These are phyloP conservation scores for Clathrus columnatus DNA, from an alignment of 768 basidiomycete species.

Conservation along the genomic window DNA sequence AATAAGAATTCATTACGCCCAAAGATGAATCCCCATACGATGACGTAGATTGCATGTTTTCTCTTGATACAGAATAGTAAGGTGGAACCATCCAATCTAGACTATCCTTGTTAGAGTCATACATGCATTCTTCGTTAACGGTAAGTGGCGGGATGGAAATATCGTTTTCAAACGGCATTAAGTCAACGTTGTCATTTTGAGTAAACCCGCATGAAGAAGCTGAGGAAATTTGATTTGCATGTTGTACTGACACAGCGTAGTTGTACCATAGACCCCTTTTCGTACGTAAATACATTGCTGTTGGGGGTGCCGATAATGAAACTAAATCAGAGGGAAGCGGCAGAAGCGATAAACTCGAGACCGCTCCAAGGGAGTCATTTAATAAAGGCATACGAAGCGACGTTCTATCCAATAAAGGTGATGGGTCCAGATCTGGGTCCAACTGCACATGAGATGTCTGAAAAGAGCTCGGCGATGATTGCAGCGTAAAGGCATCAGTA, in stretches of 20 bases:
- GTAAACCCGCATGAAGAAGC: not conserved
- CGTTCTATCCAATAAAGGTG: not conserved
- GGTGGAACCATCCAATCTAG: not conserved
- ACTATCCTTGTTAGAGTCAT: not conserved
- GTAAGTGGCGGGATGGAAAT: not conserved
- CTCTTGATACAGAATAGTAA: not conserved
- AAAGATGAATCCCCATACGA: not conserved
- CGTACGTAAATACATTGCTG: not conserved
- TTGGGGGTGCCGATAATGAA: not conserved
- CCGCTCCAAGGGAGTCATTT: not conserved
- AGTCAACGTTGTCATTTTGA: not conserved
- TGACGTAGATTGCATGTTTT: not conserved
- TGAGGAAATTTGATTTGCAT: not conserved
- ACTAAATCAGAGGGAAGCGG: not conserved
- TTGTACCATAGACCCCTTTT: not conserved
- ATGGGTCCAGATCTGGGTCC: slow-evolving; percentile 3
- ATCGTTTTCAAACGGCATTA: not conserved
- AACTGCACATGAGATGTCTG: not conserved
- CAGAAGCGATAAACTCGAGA: not conserved
- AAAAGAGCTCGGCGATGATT: not conserved
- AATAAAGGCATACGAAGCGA: not conserved
- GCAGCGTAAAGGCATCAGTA: not conserved
- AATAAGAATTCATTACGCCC: not conserved
- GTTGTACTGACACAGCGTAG: not conserved
- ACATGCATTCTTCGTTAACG: not conserved